Base-by-base conservation (phyloP, 2,329 filamentous ascomycete genomes). In the Xylaria sp. region DNA sequence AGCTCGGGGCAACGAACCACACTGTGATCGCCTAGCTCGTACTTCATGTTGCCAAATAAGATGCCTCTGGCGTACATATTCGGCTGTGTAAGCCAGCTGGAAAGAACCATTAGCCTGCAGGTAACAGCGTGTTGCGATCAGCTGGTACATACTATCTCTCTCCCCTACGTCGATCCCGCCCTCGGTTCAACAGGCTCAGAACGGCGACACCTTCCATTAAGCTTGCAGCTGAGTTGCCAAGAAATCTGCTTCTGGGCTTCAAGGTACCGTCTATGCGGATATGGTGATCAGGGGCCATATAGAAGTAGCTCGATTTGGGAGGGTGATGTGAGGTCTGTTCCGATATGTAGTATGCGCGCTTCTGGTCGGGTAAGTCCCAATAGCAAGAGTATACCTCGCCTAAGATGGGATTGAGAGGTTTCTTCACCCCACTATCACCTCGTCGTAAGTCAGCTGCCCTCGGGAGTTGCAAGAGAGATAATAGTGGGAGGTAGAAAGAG, bases 51-150 rank as follows among this genome's bases (percentile, higher is more conserved):
- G 57, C 96, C 96, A 77, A 99, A 98, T 9, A 99, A 85, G 69
- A 99, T 98, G 44, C 96, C 95, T 71, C 96, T 89, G 25, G 95
- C 96, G 80, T 99, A 99, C 94, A 99, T 99, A 84, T 99, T 99
- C 20, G 96, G 96, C 78, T 99, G 96, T 4, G 96, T 98, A 62
- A 98, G 83, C 77, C 97, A 93, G 81, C 93, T 97, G 66, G 74
- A 65, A 67, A 39, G 13, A 39, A 13, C 23, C 15, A 66, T 77
- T 12, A 73, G 56, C 28, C 15, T 12, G 3, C 9, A 50, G 48
- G 52, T 52, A 58, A 44, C 12, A 37, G 48, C 1, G 52, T n/a
- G 2, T 44, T 44, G 39, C 52, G 6, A 50, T 18, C 20, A 18
- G n/a, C 63, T 20, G 13, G 10, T 10, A 86, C 92, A 63, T 86